These are phyloP conservation scores for Trichoderma asperellum DNA, from an alignment of 2,329 filamentous ascomycete species.

Conservation along the genomic window DNA sequence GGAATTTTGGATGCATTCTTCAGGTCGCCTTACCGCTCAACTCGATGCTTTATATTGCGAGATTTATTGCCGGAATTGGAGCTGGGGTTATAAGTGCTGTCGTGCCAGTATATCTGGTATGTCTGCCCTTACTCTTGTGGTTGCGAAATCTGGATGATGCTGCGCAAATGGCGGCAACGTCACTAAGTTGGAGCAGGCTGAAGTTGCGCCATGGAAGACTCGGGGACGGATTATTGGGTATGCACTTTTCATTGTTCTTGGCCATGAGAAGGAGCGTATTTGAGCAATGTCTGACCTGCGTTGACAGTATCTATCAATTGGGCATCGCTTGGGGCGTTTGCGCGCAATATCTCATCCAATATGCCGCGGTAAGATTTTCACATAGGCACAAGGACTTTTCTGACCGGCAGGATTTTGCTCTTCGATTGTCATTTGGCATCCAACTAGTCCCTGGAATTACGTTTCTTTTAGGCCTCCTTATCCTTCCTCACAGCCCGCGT, in stretches of 20 bases:
- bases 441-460: constrained; percentile 60
- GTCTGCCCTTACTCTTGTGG: neutral
- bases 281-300: neutral
- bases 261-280: neutral
- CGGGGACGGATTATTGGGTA: constrained; percentile 60
- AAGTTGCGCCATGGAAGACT: constrained; percentile 63
- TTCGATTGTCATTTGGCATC: constrained; percentile 65
- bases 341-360: constrained; percentile 69
- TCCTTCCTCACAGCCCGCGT: constrained; percentile 67
- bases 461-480: constrained; percentile 60
- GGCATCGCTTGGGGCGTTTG: constrained; percentile 72
- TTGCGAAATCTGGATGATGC: neutral
- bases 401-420: constrained; percentile 56
- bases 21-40: constrained; percentile 67
- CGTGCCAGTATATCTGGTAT: constrained; percentile 67
- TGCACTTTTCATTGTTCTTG: neutral
- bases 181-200: constrained; percentile 46
- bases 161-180: neutral
- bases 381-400: constrained; percentile 48
- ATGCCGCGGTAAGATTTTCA: constrained; percentile 60
- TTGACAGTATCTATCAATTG: constrained; percentile 63
- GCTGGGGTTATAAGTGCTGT: constrained; percentile 75
- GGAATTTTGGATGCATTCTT: constrained; percentile 57
- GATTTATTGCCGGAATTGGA: constrained; percentile 71
- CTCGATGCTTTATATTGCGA: constrained; percentile 71